Evolutionary conservation across 2,329 filamentous ascomycete species (phyloP), one percentile per base, ranked within the genome.

Genomic region (Raffaelea ambrosiae): DNA sequence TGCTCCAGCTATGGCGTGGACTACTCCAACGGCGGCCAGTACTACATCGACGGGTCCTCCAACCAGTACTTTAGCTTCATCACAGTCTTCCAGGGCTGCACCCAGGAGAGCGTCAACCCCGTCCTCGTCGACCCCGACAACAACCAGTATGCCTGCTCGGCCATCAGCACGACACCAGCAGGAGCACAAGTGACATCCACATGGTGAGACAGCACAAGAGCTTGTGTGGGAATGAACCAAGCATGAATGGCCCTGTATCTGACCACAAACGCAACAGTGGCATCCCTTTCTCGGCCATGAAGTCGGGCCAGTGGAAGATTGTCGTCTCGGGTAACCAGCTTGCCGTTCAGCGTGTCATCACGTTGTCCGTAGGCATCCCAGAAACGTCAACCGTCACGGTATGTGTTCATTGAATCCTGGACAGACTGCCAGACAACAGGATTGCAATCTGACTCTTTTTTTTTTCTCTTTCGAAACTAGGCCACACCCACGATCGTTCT

Each of bases 81-180:
- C 39, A 63, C 62, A 4, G 58, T 66, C 43, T 68, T 68, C 45
- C 64, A 66, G 66, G 65, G 63, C 46, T 67, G 65, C 47, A 51
- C 40, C 4, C 53, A 59, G 31, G 64, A 67, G 46, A 54, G 57
- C 20, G 60, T 68, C 46, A 63, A 54, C 46, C 65, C 64, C 14
- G 55, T 64, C 16, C 58, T 67, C 9, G 54, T 66, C 29, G 59
- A 61, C 21, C 61, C 65, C 13, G 57, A 53, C 26, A 56, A 54
- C 26, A 59, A 60, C 42, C 58, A 63, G 36, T 64, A 67, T 51
- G 61, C 59, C 22, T 67, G 65, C 53, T 63, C 62, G 20, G 52
- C 59, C 19, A 59, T 68, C 54, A 58, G 53, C 46, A 67, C 64
- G 4, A 58, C 58, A 10, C 62, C 63, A 13, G 53, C 58, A n/a